These are phyloP conservation scores for Pyrus bretschneideri DNA, from an alignment of 306 rosid genomes.

Conservation along the genomic window DNA sequence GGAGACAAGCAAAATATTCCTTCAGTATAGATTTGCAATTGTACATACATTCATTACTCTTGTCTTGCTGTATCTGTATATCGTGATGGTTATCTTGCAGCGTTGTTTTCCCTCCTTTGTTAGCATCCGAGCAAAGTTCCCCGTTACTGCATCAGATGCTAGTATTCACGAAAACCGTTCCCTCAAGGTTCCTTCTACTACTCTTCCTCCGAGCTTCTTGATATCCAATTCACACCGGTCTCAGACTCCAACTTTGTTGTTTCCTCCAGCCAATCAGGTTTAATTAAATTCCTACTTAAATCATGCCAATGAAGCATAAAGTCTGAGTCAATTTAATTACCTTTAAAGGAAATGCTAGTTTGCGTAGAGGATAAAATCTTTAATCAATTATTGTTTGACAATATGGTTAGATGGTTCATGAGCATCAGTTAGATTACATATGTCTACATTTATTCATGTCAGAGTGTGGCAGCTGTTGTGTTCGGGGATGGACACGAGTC, in stretches of 20 bases:
- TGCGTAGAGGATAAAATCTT: background rate
- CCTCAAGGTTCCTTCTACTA: slow-evolving; percentile 1
- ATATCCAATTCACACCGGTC: slow-evolving; percentile 19
- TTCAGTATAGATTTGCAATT: background rate
- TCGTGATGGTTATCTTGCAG: slow-evolving; percentile 21
- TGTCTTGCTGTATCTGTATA: background rate
- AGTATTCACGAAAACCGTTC: background rate
- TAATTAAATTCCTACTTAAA: background rate
- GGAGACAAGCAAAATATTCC: slow-evolving; percentile 2
- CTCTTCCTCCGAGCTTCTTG: slow-evolving; percentile 10
- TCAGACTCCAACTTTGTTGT: slow-evolving; percentile 5
- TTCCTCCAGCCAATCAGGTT: slow-evolving; percentile 24
- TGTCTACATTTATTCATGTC: background rate
- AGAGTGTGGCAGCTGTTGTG: slow-evolving; percentile 32
- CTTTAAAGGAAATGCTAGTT: background rate
- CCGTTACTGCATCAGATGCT: background rate
- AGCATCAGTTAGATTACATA: background rate
- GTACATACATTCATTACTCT: background rate
- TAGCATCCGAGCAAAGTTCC: background rate
- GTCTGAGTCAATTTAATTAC: background rate
- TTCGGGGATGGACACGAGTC: slow-evolving; percentile 33
- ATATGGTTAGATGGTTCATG: background rate
- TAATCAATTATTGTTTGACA: background rate
- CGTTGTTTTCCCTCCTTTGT: slow-evolving; percentile 1
- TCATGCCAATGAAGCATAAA: background rate